Conservation (phyloP, 257 asterid genomes). For the Scutellaria galericulata region DNA sequence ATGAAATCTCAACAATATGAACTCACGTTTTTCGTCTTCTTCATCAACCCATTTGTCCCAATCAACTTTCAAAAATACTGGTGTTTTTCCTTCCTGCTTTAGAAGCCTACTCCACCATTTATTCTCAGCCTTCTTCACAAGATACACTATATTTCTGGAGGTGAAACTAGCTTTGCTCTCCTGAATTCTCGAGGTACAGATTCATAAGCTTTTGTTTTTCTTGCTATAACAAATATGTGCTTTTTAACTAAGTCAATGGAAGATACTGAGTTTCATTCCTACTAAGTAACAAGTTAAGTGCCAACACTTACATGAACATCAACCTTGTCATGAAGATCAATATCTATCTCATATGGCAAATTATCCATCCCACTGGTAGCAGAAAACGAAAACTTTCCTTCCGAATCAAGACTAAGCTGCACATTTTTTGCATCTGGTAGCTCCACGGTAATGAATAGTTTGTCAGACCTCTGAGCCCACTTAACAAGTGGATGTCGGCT, state of each 20-base stretch:
- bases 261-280: not conserved
- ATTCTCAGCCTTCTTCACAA: conserved; percentile 75
- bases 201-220: not conserved
- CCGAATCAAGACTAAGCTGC: conserved; percentile 69
- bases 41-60: conserved; percentile 95
- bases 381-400: conserved; percentile 70
- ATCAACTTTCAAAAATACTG: conserved; percentile 71
- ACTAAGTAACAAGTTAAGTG: not conserved
- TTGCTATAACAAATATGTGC: too few relatives aligned
- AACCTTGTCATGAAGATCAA: conserved; percentile 67
- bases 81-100: conserved; percentile 63
- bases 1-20: not conserved
- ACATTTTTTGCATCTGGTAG: conserved; percentile 78
- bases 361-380: conserved; percentile 59
- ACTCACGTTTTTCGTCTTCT: conserved; percentile 52
- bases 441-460: conserved; percentile 60
- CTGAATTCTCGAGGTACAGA: conserved; percentile 41
- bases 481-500: conserved; percentile 72
- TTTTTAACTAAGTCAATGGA: not conserved
- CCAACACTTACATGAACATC: conserved; percentile 56
- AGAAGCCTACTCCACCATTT: conserved; percentile 82
- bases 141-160: conserved; percentile 55
- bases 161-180: conserved; percentile 62
- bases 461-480: conserved; percentile 77
- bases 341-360: conserved; percentile 54